Evolutionary conservation across 805 yeast species (phyloP).

Genomic region (Clavispora fructus): DNA sequence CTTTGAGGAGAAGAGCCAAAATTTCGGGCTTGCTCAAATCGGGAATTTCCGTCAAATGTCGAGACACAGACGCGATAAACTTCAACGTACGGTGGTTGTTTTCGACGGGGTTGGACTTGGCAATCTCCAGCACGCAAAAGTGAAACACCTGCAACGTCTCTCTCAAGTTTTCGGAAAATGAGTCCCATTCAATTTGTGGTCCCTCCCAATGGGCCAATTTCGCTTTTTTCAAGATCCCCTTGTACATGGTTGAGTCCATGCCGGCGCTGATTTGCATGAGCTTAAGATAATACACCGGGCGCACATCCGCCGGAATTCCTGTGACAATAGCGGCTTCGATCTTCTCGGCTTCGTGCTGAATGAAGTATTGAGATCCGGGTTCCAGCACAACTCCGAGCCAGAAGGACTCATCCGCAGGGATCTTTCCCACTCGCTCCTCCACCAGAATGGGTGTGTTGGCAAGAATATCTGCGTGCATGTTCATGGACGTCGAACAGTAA

Average conservation of each 20-base stretch:
- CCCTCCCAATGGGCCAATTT: constrained; percentile 3
- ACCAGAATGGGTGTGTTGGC: constrained; percentile 8
- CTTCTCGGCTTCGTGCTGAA: constrained; percentile 4
- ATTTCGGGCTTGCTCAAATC: constrained; percentile 21
- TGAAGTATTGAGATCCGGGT: constrained; percentile 10
- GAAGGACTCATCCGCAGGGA: constrained; percentile 7
- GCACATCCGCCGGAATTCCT: constrained; percentile 28
- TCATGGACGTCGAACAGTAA: constrained; percentile 6
- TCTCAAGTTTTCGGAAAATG: constrained; percentile 6
- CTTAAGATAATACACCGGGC: constrained; percentile 30
- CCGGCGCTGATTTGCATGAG: constrained; percentile 25
- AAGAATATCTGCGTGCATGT: constrained; percentile 8
- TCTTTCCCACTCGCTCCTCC: background rate
- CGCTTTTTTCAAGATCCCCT: constrained; percentile 25
- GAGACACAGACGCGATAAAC: constrained; percentile 19
- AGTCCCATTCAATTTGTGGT: background rate
- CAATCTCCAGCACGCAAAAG: constrained; percentile 25
- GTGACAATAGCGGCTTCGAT: constrained; percentile 15
- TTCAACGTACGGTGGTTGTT: constrained; percentile 14
- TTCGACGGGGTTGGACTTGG: constrained; percentile 1
- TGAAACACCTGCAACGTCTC: constrained; percentile 28
- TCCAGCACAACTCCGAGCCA: constrained; percentile 18
- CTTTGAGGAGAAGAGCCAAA: constrained; percentile 30
- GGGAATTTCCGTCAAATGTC: constrained; percentile 15
- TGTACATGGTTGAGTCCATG: constrained; percentile 24